Base-by-base conservation (phyloP, 495 filamentous ascomycete genomes). In the Xylaria acuta region DNA sequence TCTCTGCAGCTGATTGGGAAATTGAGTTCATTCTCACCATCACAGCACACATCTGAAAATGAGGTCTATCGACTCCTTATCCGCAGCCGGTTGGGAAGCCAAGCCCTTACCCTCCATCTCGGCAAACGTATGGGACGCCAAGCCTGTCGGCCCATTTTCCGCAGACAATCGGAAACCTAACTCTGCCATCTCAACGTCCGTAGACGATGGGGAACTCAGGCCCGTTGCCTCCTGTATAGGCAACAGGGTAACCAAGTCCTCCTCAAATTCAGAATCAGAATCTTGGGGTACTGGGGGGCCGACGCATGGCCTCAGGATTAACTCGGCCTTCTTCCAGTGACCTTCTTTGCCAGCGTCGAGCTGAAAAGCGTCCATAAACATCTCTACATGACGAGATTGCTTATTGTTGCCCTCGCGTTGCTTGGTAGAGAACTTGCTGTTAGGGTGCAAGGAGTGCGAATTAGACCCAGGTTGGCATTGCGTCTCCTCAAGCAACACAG, bases 51-150 rank as follows among this genome's bases (percentile, higher is more conserved):
- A 8, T 22, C n/a, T 22, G 47, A n/a, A n/a, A n/a, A n/a, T n/a
- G n/a, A n/a, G n/a, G n/a, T n/a, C n/a, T n/a, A n/a, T n/a, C n/a
- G n/a, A n/a, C n/a, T n/a, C n/a, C n/a, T n/a, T n/a, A n/a, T n/a
- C n/a, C n/a, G n/a, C n/a, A n/a, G n/a, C n/a, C n/a, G n/a, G n/a
- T n/a, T n/a, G n/a, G n/a, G 47, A 51, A 51, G 25, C n/a, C n/a
- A 22, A 3, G 47, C 8, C 47, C 0, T 9, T 9, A 3, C 3
- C 2, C 47, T 25, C 47, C 0, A 1, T 22, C 9, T 51, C 47
- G 2, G 7, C 2, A 22, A n/a, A n/a, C 7, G n/a, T 9, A 0
- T 11, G n/a, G 47, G 0, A 51, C 8, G 1, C 8, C n/a, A 3
- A 9, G 47, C 25, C 47, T n/a, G n/a, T 51, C 11, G 47, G 2